Conservation (phyloP, 345 rosid genomes). For the Psidium guajava region DNA sequence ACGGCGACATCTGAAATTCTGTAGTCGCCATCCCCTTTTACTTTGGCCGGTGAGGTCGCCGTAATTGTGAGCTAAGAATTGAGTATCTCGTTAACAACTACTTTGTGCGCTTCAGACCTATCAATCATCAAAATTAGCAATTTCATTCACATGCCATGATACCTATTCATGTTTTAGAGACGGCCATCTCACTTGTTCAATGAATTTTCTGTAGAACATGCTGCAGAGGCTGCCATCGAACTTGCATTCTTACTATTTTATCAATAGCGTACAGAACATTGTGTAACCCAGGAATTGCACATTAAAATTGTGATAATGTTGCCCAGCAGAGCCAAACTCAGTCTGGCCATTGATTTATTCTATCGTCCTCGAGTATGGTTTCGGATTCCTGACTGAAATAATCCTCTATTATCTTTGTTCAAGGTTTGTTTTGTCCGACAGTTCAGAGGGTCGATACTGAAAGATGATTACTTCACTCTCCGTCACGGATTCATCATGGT, state of each 20-base stretch:
- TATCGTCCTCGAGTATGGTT: neutral
- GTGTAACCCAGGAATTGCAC: neutral
- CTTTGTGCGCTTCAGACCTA: neutral
- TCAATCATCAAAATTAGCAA: neutral
- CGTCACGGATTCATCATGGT: neutral
- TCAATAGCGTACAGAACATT: neutral
- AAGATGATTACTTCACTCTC: neutral
- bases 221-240: neutral
- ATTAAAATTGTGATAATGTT: neutral
- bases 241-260: neutral
- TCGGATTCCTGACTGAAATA: neutral
- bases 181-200: neutral
- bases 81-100: neutral
- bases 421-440: neutral
- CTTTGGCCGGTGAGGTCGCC: constrained; percentile 13
- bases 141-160: neutral
- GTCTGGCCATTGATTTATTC: neutral
- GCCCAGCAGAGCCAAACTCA: neutral
- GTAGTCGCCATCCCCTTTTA: constrained; percentile 5
- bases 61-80: neutral
- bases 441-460: neutral
- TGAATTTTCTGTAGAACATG: neutral
- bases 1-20: constrained; percentile 6
- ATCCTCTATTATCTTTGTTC: neutral
- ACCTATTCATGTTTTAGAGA: neutral